A percentile compares a stretch with the other conserved stretches of the same genome.
These are phyloP conservation scores for Verticillium dahliae DNA, from an alignment of 2,329 filamentous ascomycete species.

Conservation along the genomic window DNA sequence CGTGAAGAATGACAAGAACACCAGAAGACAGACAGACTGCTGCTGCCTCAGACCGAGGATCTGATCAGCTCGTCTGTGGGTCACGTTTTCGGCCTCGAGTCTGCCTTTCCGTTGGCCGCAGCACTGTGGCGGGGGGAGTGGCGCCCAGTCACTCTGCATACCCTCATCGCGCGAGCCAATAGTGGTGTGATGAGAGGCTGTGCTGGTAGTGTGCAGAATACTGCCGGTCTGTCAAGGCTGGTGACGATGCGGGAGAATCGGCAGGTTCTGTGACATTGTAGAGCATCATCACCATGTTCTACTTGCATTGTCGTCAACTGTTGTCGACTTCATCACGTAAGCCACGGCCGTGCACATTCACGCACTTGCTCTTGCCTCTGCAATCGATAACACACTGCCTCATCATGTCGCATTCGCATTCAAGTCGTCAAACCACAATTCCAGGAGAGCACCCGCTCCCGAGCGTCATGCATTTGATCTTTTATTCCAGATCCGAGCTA, in stretches of 20 bases:
- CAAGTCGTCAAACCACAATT: neutral
- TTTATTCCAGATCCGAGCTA: conserved; percentile 32
- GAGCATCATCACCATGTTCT: too few species aligned
- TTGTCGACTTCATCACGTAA: neutral
- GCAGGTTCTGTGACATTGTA: too few species aligned
- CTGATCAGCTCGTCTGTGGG: neutral
- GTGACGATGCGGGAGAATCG: neutral
- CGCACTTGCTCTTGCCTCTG: neutral
- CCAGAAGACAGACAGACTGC: neutral
- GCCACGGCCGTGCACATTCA: neutral
- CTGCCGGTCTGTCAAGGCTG: neutral
- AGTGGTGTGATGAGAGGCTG: neutral
- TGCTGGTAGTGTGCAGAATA: neutral
- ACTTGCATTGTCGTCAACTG: too few species aligned
- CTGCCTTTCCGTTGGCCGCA: neutral
- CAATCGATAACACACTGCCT: neutral
- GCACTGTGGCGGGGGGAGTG: neutral
- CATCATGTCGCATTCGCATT: neutral
- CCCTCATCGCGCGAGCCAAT: neutral
- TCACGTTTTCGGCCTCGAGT: neutral
- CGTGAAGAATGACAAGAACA: neutral
- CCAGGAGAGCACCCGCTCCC: neutral
- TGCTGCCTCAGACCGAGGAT: neutral
- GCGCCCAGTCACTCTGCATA: neutral
- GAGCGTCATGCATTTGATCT: conserved; percentile 6